These are phyloP conservation scores for Aspergillus caelatus DNA, from an alignment of 2,329 filamentous ascomycete species.

Conservation along the genomic window DNA sequence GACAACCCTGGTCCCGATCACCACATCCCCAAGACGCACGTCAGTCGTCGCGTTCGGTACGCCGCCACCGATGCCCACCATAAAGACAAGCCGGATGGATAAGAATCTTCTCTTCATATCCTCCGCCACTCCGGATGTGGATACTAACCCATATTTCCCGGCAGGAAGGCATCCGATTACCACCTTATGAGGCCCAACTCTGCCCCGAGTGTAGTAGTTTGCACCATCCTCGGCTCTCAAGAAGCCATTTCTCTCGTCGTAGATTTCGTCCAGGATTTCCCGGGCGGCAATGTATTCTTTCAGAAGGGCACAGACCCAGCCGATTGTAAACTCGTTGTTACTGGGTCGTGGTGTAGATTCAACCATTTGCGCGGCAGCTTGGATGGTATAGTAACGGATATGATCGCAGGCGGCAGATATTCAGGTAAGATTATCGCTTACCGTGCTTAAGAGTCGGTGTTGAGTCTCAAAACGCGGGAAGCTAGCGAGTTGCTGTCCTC, in stretches of 20 bases:
- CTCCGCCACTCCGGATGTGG: background rate
- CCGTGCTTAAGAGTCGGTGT: fast-evolving
- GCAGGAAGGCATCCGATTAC: background rate
- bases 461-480: too few relatives aligned
- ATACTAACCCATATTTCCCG: background rate
- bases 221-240: too few relatives aligned
- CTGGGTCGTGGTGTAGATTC: background rate
- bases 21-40: conserved; percentile 7
- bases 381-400: too few relatives aligned
- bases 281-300: background rate
- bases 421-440: background rate
- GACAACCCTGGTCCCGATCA: background rate
- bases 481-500: too few relatives aligned
- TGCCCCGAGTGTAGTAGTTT: too few relatives aligned
- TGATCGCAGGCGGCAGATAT: too few relatives aligned
- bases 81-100: fast-evolving
- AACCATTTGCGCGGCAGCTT: too few relatives aligned
- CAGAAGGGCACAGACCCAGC: background rate
- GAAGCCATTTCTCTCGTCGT: too few relatives aligned
- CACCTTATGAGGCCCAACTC: background rate
- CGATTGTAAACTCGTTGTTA: background rate
- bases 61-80: background rate
- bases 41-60: background rate
- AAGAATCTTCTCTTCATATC: background rate
- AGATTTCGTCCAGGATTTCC: too few relatives aligned